Evolutionary conservation across 352 stramenopile species (phyloP), one percentile per base, ranked within the genome.

Genomic region (Phytophthora melonis): DNA sequence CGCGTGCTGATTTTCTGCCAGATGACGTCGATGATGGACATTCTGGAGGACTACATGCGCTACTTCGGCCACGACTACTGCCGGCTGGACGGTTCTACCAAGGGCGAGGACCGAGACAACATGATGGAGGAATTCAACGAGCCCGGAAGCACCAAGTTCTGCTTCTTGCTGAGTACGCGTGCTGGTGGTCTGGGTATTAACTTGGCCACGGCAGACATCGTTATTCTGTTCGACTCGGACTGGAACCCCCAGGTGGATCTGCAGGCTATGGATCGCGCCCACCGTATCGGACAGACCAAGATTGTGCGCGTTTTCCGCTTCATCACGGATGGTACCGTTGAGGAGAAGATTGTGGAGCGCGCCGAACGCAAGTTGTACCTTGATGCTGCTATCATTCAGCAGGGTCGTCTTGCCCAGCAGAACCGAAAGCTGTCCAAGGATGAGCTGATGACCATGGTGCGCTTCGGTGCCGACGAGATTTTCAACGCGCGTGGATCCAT

Each of bases 21-120:
- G 80, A 99, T 99, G 98, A 99, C 98, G 50, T 97, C 97, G 36
- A 98, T 99, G 83, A 98, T 99, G 87, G 97, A 99, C 58, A 99
- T 99, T 75, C 68, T 99, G 21, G 98, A 99, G 77, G 98, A 99
- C 81, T 99, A 99, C 76, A 98, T 99, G 90, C 84, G 91, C 3
- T 97, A 90, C 78, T 90, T 92, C 58, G 70, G 70, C 55, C 87
- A 96, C 74, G 89, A 95, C 13, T 97, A 97, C 78, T 97, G 88
- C 68, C 89, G 90, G 16, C 70, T 97, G 8, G 90, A 97, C 39
- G 90, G 90, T 14, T 89, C 83, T 10, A 97, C 90, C 1, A 94
- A 97, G 72, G 90, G 89, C 23, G 90, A 97, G 74, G 89, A 95
- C 59, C 90, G 90, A 56, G 90, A 97, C 60, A 68, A 74, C 53